Evolutionary conservation across 257 asterid species (phyloP).

Genomic region (Solanum bulbocastanum): DNA sequence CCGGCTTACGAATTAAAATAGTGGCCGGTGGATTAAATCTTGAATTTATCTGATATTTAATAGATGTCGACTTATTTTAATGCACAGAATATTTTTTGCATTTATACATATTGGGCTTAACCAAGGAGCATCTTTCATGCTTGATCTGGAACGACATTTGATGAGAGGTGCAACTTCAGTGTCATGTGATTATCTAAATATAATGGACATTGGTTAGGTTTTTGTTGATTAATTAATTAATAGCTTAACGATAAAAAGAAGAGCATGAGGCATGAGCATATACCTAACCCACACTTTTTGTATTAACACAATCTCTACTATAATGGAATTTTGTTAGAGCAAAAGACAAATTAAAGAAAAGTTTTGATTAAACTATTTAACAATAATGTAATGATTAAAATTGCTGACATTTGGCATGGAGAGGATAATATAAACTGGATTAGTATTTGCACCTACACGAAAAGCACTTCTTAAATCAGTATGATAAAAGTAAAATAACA

Average conservation of each 20-base stretch:
- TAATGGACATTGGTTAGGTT: not conserved
- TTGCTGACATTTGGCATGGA: not conserved
- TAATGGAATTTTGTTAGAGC: not conserved
- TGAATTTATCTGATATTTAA: not conserved
- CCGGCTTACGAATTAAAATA: slow-evolving; percentile 14
- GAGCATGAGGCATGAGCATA: not conserved
- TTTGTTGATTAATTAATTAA: not conserved
- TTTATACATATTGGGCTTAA: not conserved
- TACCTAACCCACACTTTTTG: not conserved
- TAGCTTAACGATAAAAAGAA: not conserved
- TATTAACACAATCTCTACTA: not conserved
- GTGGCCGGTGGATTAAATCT: not conserved
- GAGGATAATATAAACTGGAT: not conserved
- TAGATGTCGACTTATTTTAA: not conserved
- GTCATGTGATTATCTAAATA: not conserved
- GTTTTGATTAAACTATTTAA: not conserved
- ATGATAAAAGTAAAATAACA: not conserved
- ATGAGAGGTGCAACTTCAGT: not conserved
- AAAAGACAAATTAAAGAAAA: not conserved
- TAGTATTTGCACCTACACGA: not conserved
- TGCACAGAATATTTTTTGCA: not conserved
- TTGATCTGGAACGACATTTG: not conserved
- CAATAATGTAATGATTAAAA: not conserved
- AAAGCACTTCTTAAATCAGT: not conserved
- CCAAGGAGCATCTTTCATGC: not conserved